phyloP scores from a whole-genome alignment of 768 basidiomycete species.

The Chalciporus pseudorubinellus region DNA sequence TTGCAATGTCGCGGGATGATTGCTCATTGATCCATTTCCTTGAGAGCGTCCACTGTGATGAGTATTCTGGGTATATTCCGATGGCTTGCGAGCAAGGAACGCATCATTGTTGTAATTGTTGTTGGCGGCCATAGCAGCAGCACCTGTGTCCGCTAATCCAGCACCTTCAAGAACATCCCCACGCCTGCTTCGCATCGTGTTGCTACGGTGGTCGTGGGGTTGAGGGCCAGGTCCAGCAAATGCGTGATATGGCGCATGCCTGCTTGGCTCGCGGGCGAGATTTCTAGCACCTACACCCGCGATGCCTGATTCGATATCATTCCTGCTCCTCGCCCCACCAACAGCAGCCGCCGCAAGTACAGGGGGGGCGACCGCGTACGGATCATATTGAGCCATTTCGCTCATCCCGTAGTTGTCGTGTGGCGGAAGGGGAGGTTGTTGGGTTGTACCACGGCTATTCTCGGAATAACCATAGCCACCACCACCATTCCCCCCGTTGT shows the following conservation, averaged over 20 bases:
- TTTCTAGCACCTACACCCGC: slow-evolving; percentile 36
- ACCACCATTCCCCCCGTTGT: slow-evolving; percentile 20
- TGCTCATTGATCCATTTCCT: slow-evolving; percentile 18
- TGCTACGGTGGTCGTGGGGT: slow-evolving; percentile 16
- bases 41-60: slow-evolving; percentile 23
- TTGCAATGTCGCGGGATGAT: slow-evolving; percentile 18
- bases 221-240: slow-evolving; percentile 34
- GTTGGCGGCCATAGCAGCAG: slow-evolving; percentile 7
- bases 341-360: slow-evolving; percentile 21
- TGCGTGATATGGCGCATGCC: slow-evolving; percentile 37
- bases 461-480: slow-evolving; percentile 43
- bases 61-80: slow-evolving; percentile 26
- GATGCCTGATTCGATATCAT: slow-evolving; percentile 35
- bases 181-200: slow-evolving; percentile 20
- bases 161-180: slow-evolving; percentile 30
- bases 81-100: slow-evolving; percentile 23
- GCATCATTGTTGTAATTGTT: slow-evolving; percentile 3
- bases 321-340: slow-evolving; percentile 24
- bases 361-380: slow-evolving; percentile 29
- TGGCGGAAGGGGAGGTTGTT: slow-evolving; percentile 42
- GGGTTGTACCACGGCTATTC: slow-evolving; percentile 56
- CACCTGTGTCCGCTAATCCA: slow-evolving; percentile 18
- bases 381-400: slow-evolving; percentile 42
- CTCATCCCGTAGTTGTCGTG: slow-evolving; percentile 50
- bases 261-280: slow-evolving; percentile 29